These are phyloP conservation scores for Stagonosporopsis cucurbitacearum DNA, from an alignment of 2,329 filamentous ascomycete genomes.

Conservation along the genomic window DNA sequence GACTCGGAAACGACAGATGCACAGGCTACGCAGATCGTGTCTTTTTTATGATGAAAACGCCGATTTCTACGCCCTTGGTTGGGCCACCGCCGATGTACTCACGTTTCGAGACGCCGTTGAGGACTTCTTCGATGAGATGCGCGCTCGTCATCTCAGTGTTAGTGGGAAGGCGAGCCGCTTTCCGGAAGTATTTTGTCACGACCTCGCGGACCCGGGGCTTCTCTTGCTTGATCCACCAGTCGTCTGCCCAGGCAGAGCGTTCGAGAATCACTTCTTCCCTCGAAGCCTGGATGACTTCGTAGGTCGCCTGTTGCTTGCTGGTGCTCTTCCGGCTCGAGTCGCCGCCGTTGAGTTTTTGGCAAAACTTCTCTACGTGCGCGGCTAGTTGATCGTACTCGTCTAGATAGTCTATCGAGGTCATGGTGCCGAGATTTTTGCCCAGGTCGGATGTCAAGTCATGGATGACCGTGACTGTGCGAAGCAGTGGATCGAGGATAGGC, in stretches of 20 bases:
- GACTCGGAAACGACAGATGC: conserved; percentile 1
- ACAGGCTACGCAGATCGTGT: conserved; percentile 17
- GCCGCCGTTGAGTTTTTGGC: conserved; percentile 38
- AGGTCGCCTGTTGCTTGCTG: conserved; percentile 41
- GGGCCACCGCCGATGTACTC: conserved; percentile 54
- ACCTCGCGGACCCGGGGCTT: conserved; percentile 63
- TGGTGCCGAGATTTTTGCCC: conserved; percentile 60
- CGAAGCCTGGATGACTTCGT: conserved; percentile 58
- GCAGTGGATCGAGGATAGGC: conserved; percentile 66
- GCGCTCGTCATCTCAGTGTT: conserved; percentile 58
- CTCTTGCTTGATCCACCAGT: conserved; percentile 71
- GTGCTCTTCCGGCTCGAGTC: conserved; percentile 38
- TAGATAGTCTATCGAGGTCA: conserved; percentile 61
- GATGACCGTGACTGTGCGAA: conserved; percentile 65
- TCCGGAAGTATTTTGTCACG: conserved; percentile 53
- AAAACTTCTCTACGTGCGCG: conserved; percentile 39
- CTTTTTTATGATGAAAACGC: conserved; percentile 55
- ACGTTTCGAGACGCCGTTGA: conserved; percentile 63
- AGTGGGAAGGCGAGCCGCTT: conserved; percentile 51
- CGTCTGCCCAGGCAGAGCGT: conserved; percentile 61
- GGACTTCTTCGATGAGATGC: conserved; percentile 64
- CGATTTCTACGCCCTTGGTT: conserved; percentile 55
- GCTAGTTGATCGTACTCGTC: conserved; percentile 61
- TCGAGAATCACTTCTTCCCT: conserved; percentile 59
- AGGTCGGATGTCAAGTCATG: conserved; percentile 65